phyloP scores from a whole-genome alignment of 108 stramenopile genomes.

The Cyclotella baltica region DNA sequence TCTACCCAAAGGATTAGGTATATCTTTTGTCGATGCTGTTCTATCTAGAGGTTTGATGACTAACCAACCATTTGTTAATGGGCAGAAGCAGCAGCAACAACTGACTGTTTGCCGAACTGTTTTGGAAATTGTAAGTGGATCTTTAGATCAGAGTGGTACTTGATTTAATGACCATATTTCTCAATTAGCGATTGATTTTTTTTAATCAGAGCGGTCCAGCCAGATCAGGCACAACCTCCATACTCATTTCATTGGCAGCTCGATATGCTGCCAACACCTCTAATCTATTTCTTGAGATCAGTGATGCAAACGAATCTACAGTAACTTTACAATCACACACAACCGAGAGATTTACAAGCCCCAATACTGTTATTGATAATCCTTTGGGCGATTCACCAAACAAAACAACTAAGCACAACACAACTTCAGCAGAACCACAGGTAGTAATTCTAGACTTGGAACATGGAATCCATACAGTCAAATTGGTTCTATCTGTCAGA shows the following conservation, averaged over 20 bases:
- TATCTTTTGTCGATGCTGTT: conserved; percentile 47
- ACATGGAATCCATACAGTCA: conserved; percentile 41
- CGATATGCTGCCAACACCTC: conserved; percentile 53
- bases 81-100: conserved; percentile 12
- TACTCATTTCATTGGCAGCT: conserved; percentile 43
- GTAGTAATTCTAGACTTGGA: conserved; percentile 54
- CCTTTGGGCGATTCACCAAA: not conserved
- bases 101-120: conserved; percentile 29
- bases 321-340: not conserved
- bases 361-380: conserved; percentile 1
- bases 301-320: not conserved
- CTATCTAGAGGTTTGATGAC: conserved; percentile 1
- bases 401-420: conserved; percentile 22
- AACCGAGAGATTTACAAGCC: not conserved
- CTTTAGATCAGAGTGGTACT: not conserved
- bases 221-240: conserved; percentile 51
- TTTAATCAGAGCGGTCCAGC: conserved; percentile 29
- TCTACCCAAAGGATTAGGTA: conserved; percentile 44
- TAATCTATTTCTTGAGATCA: conserved; percentile 7
- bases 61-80: not conserved
- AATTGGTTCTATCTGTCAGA: conserved; percentile 41
- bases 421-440: conserved; percentile 27
- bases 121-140: conserved; percentile 45
- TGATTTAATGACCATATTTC: not conserved
- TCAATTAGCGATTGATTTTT: not conserved